Base-by-base conservation (phyloP, 2,329 filamentous ascomycete species). In the Phialophora chinensis region DNA sequence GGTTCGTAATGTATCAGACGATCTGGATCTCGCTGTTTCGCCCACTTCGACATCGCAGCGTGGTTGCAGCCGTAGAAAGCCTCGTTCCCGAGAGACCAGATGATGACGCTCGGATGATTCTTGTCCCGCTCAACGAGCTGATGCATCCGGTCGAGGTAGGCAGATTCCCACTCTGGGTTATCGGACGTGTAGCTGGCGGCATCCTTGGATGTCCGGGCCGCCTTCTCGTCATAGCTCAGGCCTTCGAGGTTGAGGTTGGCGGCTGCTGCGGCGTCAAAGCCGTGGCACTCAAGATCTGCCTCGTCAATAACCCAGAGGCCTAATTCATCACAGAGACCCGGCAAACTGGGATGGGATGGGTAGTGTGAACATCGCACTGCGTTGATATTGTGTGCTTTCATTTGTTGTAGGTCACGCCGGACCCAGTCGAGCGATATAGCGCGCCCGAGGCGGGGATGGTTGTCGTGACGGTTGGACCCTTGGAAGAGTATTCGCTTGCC, bases 41-140 rank as follows among this genome's bases (percentile, higher is more conserved):
- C 83, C 74, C 85, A 88, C 3, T 87, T 78, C 71, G 88, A 88
- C 90, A 92, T 92, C 38, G 85, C 86, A 54, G 81, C 82, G 72
- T 90, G 87, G 73, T 92, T 91, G 8, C 80, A 79, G 0, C 90
- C 90, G 72, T 90, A 91, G 73, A 90, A 91, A 0, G 89, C 85
- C 74, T 92, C 90, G 72, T 92, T 92, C 0, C 90, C 90, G 0
- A 92, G 80, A 55, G 87, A 89, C 90, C 90, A 92, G 50, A 91
- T 85, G 57, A 92, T 87, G 58, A 92, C 82, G n/a, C 84, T 88
- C 0, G 90, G 76, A 70, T 91, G 87, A 65, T 91, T 89, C 77
- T 90, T 90, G 75, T 91, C 89, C 17, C 90, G 82, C 72, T 88
- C 83, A 0, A 92, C 82, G 63, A 91, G 77, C 62, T 90, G 86